Conservation (phyloP, 1,284 basidiomycete species). For the Schizophyllum commune region DNA sequence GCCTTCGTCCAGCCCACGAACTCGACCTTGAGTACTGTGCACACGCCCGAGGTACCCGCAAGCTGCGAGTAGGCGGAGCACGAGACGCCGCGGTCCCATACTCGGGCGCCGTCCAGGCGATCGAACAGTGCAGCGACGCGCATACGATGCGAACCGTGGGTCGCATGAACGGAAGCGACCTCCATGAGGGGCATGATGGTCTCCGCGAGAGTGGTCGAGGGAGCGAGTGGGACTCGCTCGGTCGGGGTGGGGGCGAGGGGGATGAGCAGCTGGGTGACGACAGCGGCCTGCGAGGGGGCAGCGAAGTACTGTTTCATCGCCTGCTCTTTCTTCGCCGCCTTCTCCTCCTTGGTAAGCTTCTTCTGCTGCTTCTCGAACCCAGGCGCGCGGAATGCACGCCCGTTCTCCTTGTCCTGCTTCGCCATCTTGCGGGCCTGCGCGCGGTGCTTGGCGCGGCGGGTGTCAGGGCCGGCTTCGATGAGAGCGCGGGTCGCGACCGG, state of each 20-base stretch:
- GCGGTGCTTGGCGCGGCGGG: conserved; percentile 40
- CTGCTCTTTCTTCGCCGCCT: conserved; percentile 14
- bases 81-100: conserved; percentile 54
- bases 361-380: conserved; percentile 23
- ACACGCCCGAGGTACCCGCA: conserved; percentile 33
- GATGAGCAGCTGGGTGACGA: conserved; percentile 60
- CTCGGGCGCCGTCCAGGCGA: conserved; percentile 54
- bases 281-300: conserved; percentile 27
- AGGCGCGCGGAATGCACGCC: neutral
- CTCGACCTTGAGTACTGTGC: conserved; percentile 56
- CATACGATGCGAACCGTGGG: conserved; percentile 46
- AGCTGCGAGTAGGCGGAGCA: conserved; percentile 46
- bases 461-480: conserved; percentile 62
- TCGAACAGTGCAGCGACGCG: conserved; percentile 64
- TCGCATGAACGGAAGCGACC: conserved; percentile 42
- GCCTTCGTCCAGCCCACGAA: conserved; percentile 62
- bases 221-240: conserved; percentile 48
- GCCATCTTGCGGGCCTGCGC: conserved; percentile 27
- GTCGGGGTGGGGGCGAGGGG: conserved; percentile 68
- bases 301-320: conserved; percentile 56
- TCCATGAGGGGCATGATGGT: conserved; percentile 48
- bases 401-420: conserved; percentile 18
- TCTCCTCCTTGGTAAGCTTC: conserved; percentile 19
- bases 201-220: conserved; percentile 14
- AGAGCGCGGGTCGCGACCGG: conserved; percentile 62